Percentiles rank a stretch among this genome's conserved stretches.
Evolutionary conservation across 192 early-diverging fungal genomes (phyloP).

Genomic region (Phycomyces blakesleeanus): DNA sequence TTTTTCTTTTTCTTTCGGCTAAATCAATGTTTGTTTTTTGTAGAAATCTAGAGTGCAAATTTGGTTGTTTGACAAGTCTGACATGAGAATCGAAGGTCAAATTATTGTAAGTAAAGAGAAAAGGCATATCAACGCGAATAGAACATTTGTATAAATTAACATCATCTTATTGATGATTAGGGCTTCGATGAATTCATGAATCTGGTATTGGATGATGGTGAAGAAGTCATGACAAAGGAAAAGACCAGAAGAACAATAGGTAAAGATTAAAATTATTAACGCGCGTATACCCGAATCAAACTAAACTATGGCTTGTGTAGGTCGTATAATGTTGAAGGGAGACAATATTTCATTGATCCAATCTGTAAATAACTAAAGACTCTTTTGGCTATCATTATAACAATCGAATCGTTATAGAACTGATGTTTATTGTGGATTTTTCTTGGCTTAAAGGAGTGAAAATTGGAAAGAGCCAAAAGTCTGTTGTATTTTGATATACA

Average conservation of each 20-base stretch:
- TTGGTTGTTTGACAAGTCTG: conserved; percentile 91
- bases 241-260: conserved; percentile 71
- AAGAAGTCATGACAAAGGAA: conserved; percentile 80
- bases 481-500: too few species aligned
- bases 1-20: too few species aligned
- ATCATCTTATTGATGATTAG: conserved; percentile 51
- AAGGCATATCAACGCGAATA: too few species aligned
- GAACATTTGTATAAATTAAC: too few species aligned
- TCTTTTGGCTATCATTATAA: too few species aligned
- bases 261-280: conserved; percentile 12
- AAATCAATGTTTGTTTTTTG: background rate
- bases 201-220: conserved; percentile 86
- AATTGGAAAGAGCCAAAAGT: too few species aligned
- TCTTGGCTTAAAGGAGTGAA: too few species aligned
- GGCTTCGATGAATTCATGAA: conserved; percentile 99
- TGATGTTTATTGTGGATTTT: too few species aligned
- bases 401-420: too few species aligned
- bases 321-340: conserved; percentile 91
- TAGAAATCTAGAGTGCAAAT: conserved; percentile 87
- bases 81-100: conserved; percentile 85
- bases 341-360: conserved; percentile 95
- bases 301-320: conserved; percentile 23
- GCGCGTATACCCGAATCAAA: background rate
- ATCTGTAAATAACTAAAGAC: conserved; percentile 24
- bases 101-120: conserved; percentile 69